Conservation (phyloP, 1,139 yeast species). For the Candida sanyaensis region DNA sequence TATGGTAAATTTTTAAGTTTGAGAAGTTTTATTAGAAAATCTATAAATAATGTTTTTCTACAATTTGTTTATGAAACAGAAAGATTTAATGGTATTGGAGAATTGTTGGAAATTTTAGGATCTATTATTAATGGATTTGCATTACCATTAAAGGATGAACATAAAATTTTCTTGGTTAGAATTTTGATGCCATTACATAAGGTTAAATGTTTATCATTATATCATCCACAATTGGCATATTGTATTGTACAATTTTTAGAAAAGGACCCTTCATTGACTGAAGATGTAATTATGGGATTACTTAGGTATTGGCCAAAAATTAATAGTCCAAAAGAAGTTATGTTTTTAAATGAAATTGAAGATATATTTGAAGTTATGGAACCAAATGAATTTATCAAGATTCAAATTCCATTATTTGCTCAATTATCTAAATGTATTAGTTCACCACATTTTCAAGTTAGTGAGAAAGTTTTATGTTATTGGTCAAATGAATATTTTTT, state of each 20-base stretch:
- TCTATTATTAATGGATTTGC: constrained; percentile 98
- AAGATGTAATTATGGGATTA: constrained; percentile 92
- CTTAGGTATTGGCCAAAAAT: constrained; percentile 97
- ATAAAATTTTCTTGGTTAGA: constrained; percentile 83
- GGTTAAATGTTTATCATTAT: constrained; percentile 80
- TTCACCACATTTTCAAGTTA: constrained; percentile 95
- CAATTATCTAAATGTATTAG: constrained; percentile 93
- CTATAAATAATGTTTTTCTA: constrained; percentile 87
- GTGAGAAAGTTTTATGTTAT: constrained; percentile 90
- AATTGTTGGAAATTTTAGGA: constrained; percentile 90
- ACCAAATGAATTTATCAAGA: constrained; percentile 86
- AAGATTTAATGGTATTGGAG: constrained; percentile 94
- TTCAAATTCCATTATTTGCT: constrained; percentile 90
- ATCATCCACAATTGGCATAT: constrained; percentile 96
- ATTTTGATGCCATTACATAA: constrained; percentile 94
- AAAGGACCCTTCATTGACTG: constrained; percentile 88
- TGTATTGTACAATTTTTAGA: constrained; percentile 96
- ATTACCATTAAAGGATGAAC: constrained; percentile 94
- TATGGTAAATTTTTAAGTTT: constrained; percentile 92
- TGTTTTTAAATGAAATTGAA: constrained; percentile 94
- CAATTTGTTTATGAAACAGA: constrained; percentile 96
- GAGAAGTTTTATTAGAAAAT: constrained; percentile 87
- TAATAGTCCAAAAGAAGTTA: constrained; percentile 91
- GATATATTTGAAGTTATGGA: constrained; percentile 97
- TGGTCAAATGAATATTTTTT: constrained; percentile 96